Evolutionary conservation across 257 asterid genomes (phyloP), one percentile per base, ranked within the genome.

Genomic region (Nicotiana noctiflora): DNA sequence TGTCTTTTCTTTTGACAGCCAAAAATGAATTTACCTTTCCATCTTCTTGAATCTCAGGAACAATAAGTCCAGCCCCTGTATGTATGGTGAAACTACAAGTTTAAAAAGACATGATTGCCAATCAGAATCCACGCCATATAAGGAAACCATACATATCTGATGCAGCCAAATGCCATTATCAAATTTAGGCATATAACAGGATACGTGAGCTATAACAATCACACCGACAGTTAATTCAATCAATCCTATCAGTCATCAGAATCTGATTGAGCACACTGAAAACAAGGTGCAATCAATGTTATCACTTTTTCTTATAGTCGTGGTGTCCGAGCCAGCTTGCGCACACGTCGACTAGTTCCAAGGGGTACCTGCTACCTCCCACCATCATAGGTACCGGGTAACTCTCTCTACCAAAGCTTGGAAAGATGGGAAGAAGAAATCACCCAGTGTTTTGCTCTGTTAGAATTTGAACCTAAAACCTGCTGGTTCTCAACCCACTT

Each of bases 51-150:
- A 93, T 87, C 88, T 93, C 94, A 51, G 99, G 99, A 82, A 95
- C 88, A 81, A 95, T 95, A 49, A 93, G 90, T 75, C 98, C 98
- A 57, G 98, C 98, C 67, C 95, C 97, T 68, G 98, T 94, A 79
- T 93, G 95, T 81, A 94, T 87, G 12, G 93, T 93, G 89, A 90
- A 94, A 82, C 98, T 94, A 88, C 87, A 88, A 76, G 25, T 27
- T 60, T 25, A 9, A 31, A 65, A 80, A 8, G 17, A 80, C 2
- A 72, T 23, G 40, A 21, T 3, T 12, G 40, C 19, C 60, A 46
- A 6, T 72, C 59, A 72, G 13, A 55, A 55, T 55, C 60, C 78
- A 21, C 14, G 6, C 6, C 6, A 68, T 40, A 19, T 31, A 72
- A 13, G 8, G 1, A 72, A 72, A 72, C 8, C 23, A 72, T 3